Percentiles rank a stretch among this genome's conserved stretches.
Evolutionary conservation across 768 basidiomycete species (phyloP).

Genomic region (Leccinum subtestaceum): DNA sequence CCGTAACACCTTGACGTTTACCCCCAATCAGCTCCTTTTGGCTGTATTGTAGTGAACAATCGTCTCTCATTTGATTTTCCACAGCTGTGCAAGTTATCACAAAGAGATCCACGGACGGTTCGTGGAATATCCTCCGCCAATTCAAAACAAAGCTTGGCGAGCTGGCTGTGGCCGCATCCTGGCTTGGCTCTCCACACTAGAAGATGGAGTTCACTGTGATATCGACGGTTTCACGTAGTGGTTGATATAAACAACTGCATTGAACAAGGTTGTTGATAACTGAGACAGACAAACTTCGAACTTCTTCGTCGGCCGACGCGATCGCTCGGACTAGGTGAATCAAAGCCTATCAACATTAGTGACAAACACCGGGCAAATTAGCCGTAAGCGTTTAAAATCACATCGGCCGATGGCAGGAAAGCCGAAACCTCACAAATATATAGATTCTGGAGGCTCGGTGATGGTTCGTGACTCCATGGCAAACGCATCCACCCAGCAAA

Average conservation of each 20-base stretch:
- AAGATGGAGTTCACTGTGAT: background rate
- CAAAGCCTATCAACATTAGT: background rate
- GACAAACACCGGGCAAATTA: background rate
- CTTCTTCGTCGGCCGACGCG: slow-evolving; percentile 21
- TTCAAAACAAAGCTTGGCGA: background rate
- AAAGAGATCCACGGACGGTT: too few species aligned
- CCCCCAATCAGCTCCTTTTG: background rate
- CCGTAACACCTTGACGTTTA: background rate
- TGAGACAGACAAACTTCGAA: slow-evolving; percentile 2
- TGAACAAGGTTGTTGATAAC: background rate
- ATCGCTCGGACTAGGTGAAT: background rate
- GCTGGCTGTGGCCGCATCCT: background rate
- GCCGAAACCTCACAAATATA: slow-evolving; percentile 17
- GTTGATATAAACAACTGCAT: background rate
- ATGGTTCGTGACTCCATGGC: slow-evolving; percentile 6
- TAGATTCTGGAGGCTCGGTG: background rate
- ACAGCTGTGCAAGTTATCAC: too few species aligned
- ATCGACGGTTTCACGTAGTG: too few species aligned
- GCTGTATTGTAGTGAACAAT: background rate
- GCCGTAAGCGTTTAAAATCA: background rate
- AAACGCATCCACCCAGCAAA: background rate
- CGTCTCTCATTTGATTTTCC: background rate
- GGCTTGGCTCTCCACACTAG: background rate
- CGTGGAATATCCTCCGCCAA: background rate
- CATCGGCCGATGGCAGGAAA: slow-evolving; percentile 22